A percentile compares a stretch with the other conserved stretches of the same genome.
Evolutionary conservation across 345 rosid genomes (phyloP).

Genomic region (Triadica sebifera): DNA sequence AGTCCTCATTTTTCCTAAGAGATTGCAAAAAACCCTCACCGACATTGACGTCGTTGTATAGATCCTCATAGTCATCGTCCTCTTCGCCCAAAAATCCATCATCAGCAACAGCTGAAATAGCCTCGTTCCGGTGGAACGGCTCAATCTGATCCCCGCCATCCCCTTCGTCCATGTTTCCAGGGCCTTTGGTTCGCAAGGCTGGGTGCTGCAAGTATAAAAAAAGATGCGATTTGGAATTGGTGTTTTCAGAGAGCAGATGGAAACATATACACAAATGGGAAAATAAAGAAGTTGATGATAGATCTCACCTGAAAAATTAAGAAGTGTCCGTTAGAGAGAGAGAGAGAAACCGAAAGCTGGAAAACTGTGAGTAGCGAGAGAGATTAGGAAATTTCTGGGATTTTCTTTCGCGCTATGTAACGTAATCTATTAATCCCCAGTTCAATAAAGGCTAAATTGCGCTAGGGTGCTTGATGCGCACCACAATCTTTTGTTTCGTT

Average conservation of each 20-base stretch:
- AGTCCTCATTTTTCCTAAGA: slow-evolving; percentile 48
- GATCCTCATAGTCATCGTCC: slow-evolving; percentile 80
- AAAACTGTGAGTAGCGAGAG: neutral
- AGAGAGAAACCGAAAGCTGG: slow-evolving; percentile 39
- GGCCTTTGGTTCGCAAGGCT: slow-evolving; percentile 11
- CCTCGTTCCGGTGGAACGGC: slow-evolving; percentile 55
- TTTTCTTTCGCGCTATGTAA: neutral
- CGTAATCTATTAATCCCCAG: neutral
- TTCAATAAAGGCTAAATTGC: neutral
- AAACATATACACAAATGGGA: neutral
- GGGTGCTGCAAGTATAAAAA: neutral
- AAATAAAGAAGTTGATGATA: neutral
- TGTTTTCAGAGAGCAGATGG: neutral
- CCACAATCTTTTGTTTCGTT: neutral
- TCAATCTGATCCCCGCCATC: slow-evolving; percentile 54
- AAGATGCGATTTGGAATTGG: neutral
- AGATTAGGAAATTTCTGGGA: slow-evolving; percentile 12
- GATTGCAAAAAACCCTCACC: slow-evolving; percentile 76
- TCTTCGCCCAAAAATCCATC: slow-evolving; percentile 58
- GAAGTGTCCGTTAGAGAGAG: slow-evolving; percentile 8
- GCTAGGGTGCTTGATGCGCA: neutral
- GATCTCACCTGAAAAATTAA: slow-evolving; percentile 20
- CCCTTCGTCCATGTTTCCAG: slow-evolving; percentile 37
- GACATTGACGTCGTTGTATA: slow-evolving; percentile 77
- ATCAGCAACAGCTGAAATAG: slow-evolving; percentile 38